These are phyloP conservation scores for Schwanniomyces yamadae DNA, from an alignment of 805 yeast species.

Conservation along the genomic window DNA sequence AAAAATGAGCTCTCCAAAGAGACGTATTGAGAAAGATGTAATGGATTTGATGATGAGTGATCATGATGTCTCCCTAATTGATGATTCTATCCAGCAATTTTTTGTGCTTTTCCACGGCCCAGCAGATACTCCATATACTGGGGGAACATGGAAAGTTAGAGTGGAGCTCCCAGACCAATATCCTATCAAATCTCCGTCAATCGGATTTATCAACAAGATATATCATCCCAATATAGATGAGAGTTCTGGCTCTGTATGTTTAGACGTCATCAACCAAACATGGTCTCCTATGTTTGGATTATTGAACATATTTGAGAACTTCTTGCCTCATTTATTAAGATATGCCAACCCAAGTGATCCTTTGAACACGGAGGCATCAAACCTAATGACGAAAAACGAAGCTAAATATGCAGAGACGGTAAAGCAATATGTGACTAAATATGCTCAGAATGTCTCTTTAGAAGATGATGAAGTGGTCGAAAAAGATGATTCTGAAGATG, in stretches of 20 bases:
- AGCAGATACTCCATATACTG: slow-evolving; percentile 73
- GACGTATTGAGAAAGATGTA: slow-evolving; percentile 91
- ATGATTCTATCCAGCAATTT: slow-evolving; percentile 80
- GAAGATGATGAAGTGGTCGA: slow-evolving; percentile 44
- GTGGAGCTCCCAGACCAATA: slow-evolving; percentile 94
- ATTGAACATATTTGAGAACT: slow-evolving; percentile 85
- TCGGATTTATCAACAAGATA: slow-evolving; percentile 87
- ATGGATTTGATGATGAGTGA: slow-evolving; percentile 96
- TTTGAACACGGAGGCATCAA: slow-evolving; percentile 85
- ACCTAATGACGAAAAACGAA: slow-evolving; percentile 68
- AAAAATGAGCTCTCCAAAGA: slow-evolving; percentile 57
- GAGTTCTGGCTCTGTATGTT: slow-evolving; percentile 84
- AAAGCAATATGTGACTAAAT: slow-evolving; percentile 67
- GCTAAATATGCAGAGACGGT: slow-evolving; percentile 67
- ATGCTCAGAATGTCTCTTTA: slow-evolving; percentile 39
- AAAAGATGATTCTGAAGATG: slow-evolving; percentile 32
- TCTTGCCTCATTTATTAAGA: slow-evolving; percentile 84
- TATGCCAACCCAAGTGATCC: slow-evolving; percentile 97
- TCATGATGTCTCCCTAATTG: slow-evolving; percentile 78
- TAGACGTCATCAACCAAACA: slow-evolving; percentile 94
- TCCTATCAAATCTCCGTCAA: slow-evolving; percentile 94
- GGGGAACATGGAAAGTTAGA: slow-evolving; percentile 86
- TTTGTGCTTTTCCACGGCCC: slow-evolving; percentile 87
- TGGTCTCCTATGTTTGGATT: slow-evolving; percentile 98
- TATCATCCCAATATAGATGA: slow-evolving; percentile 96